phyloP scores from a whole-genome alignment of 2,329 filamentous ascomycete genomes.

The Fusarium brachygibbosum region DNA sequence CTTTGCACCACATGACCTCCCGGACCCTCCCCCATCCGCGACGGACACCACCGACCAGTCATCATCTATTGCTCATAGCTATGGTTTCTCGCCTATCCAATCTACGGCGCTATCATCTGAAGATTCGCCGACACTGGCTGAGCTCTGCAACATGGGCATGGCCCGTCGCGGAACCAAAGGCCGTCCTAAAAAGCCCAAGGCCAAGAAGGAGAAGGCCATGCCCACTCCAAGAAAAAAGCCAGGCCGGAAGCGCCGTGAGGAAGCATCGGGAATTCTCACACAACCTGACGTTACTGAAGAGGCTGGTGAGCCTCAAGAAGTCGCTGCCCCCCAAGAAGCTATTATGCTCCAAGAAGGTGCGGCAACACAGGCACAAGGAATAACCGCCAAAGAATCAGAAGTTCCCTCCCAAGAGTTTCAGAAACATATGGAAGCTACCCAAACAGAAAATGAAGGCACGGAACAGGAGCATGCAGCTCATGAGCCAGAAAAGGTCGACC shows the following conservation, averaged over 20 bases:
- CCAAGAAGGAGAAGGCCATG: slow-evolving; percentile 25
- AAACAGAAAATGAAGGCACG: neutral
- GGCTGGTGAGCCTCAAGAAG: neutral
- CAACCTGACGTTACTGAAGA: neutral
- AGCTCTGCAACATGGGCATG: slow-evolving; percentile 46
- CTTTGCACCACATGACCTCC: slow-evolving; percentile 35
- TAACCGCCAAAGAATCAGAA: neutral
- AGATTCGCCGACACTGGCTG: slow-evolving; percentile 41
- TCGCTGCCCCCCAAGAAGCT: neutral
- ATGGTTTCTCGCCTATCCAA: slow-evolving; percentile 38
- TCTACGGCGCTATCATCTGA: slow-evolving; percentile 10
- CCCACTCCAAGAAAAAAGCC: slow-evolving; percentile 16
- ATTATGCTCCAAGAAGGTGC: neutral
- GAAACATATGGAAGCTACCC: neutral
- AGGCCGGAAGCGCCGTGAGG: slow-evolving; percentile 8
- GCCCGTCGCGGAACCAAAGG: slow-evolving; percentile 47
- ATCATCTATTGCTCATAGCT: slow-evolving; percentile 11
- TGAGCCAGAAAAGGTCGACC: neutral
- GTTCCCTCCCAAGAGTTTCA: neutral
- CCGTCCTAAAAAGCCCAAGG: slow-evolving; percentile 39
- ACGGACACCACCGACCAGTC: neutral
- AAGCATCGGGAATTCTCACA: neutral
- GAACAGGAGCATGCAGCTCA: neutral
- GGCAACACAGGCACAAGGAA: neutral
- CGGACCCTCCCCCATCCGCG: neutral